Evolutionary conservation across 1,139 yeast species (phyloP).

Genomic region (Debaryomyces udenii): DNA sequence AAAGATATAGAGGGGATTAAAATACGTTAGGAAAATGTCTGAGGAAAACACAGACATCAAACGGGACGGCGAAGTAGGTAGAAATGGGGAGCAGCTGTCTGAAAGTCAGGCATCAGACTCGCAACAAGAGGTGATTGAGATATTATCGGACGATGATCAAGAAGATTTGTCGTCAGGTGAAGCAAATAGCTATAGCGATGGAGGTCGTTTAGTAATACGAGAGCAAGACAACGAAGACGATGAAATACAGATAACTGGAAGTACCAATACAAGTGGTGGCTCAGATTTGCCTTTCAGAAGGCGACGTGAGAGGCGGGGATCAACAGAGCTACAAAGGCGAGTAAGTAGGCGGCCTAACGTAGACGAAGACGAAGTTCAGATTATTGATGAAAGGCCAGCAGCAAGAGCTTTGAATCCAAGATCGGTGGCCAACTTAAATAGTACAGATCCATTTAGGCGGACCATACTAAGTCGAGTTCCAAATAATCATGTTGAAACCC

Average conservation of each 20-base stretch:
- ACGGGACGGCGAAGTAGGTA: slow-evolving; percentile 1
- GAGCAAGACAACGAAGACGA: slow-evolving; percentile 11
- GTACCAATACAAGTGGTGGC: neutral
- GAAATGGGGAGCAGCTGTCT: neutral
- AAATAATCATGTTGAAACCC: slow-evolving; percentile 5
- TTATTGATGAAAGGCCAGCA: slow-evolving; percentile 16
- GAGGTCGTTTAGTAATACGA: slow-evolving; percentile 3
- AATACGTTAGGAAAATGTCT: neutral
- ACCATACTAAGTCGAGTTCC: neutral
- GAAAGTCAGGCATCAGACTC: neutral
- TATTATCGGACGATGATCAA: slow-evolving; percentile 15
- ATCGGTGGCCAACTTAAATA: neutral
- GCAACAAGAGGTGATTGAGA: slow-evolving; percentile 15
- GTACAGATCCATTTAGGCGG: neutral
- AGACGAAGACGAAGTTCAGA: slow-evolving; percentile 21
- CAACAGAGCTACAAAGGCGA: slow-evolving; percentile 7
- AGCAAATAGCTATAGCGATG: neutral
- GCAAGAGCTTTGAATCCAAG: slow-evolving; percentile 4
- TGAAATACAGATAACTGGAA: slow-evolving; percentile 16
- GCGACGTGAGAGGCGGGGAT: slow-evolving; percentile 2
- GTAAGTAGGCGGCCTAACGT: slow-evolving; percentile 14
- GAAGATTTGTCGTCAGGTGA: slow-evolving; percentile 4
- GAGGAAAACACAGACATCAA: slow-evolving; percentile 3
- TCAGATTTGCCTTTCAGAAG: neutral
- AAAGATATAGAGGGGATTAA: neutral